Base-by-base conservation (phyloP, 192 early-diverging fungal species). In the Backusella australiensis region DNA sequence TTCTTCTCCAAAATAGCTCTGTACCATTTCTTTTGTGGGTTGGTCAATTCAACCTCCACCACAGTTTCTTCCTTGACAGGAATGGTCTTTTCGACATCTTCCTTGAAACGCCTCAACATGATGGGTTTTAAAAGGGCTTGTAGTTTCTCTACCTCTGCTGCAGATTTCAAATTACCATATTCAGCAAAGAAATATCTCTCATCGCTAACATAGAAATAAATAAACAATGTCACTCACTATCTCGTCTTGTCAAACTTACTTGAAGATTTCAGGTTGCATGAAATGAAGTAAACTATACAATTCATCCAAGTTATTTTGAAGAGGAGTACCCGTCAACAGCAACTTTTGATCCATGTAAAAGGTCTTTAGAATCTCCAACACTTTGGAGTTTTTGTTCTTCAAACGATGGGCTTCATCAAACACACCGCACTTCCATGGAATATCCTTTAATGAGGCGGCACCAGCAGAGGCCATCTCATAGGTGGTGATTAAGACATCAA, bases 51-150 rank as follows among this genome's bases (percentile, higher is more conserved):
- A 29, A 95, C 94, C 81, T 95, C 94, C 35, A 96, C 89, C 21
- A 96, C 90, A 35, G 94, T 95, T 75, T 96, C 94, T 80, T 95
- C 94, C 76, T 96, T 96, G 70, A 94, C 89, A 5, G 94, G 94
- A 76, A 96, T 94, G 4, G 89, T 89, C 69, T 92, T 93, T 78
- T 96, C 94, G 7, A 96, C 94, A 82, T 96, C 94, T 82, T 96
- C 94, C 78, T 96, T 96, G 80, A 96, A 88, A 14, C 94, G 89
- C 36, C 94, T 85, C 49, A 96, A 81, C 94, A 96, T 94, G 34
- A 96, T 85, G 8, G 94, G 94, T 67, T 95, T 95, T 34, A 96
- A 72, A 35, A 96, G 79, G 9, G 78, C 81, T 53, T 96, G 94
- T 0, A 96, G 78, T 59, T 88, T 87, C 75, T 93, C 92, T 1